Evolutionary conservation across 2,329 filamentous ascomycete species (phyloP).

Genomic region (Verticillium nonalfalfae): DNA sequence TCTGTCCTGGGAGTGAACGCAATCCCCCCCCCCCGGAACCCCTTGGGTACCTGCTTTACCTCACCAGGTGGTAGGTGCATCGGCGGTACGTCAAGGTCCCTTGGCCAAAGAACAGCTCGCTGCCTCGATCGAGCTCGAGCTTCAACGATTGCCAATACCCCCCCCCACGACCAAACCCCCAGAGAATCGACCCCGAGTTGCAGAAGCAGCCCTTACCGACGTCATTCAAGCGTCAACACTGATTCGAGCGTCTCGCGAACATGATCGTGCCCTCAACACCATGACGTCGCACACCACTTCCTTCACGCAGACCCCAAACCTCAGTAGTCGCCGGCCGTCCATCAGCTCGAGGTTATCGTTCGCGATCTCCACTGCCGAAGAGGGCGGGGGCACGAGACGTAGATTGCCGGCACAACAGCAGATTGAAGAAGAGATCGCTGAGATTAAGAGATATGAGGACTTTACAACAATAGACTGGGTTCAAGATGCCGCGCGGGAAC

Average conservation of each 20-base stretch:
- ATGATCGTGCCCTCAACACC: constrained; percentile 30
- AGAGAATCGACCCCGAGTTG: not conserved
- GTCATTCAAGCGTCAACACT: not conserved
- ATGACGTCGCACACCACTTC: constrained; percentile 50
- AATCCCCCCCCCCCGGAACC: not conserved
- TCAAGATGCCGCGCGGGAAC: constrained; percentile 89
- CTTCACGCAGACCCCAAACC: constrained; percentile 37
- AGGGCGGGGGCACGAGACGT: constrained; percentile 47
- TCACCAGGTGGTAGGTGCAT: not conserved
- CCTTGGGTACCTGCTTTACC: too few relatives aligned
- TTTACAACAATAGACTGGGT: constrained; percentile 99
- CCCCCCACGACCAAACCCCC: not conserved
- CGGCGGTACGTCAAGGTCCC: not conserved
- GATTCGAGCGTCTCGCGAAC: constrained; percentile 16
- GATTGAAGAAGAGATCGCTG: constrained; percentile 90
- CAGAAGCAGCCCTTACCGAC: not conserved
- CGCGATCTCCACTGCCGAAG: constrained; percentile 59
- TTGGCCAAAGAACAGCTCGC: not conserved
- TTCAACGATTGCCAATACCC: not conserved
- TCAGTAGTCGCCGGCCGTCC: constrained; percentile 40
- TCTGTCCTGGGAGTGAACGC: not conserved
- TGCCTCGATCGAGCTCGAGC: not conserved
- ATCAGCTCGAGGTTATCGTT: constrained; percentile 62
- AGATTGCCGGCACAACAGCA: constrained; percentile 55
- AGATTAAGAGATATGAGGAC: constrained; percentile 98